Evolutionary conservation across 805 yeast genomes (phyloP), one percentile per base, ranked within the genome.

Genomic region (Saturnispora saitoi): DNA sequence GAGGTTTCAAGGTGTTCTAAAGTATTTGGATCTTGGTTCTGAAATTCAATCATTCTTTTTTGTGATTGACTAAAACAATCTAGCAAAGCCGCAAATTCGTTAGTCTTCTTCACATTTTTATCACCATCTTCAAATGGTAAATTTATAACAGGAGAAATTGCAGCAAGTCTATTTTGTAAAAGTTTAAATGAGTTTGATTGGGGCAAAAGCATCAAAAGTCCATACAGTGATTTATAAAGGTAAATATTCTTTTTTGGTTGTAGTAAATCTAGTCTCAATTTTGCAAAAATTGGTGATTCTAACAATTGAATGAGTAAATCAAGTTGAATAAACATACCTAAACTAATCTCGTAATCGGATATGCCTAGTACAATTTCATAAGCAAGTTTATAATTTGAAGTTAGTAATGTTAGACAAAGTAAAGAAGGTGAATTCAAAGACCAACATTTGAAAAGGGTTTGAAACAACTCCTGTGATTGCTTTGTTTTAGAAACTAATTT

Each of bases 261-360:
- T 42, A 93, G 69, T n/a, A 93, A 69, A 64, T 91, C 96, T 48
- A 93, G 69, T 50, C 99, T 76, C 54, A 90, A 72, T 57, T 85
- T 81, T 17, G 95, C 83, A 64, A 93, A 90, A 2, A 89, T 90
- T 1, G 97, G 98, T 2, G 95, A 83, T 64, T 93, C 99, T 14
- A 93, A 70, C 28, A 91, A 68, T 63, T 93, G 98, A 7, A 93
- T 95, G 37, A 93, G 70, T 28, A 89, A 77, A 67, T 93, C 99
- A 45, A 93, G 71, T 59, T 93, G 98, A 0, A 93, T 81, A 46
- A 93, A 72, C 34, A 87, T 75, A 51, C 80, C 83, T 36, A 89
- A 81, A 0, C 85, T 80, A 12, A 88, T 78, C 56, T 93, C 97
- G 66, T 79, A 78, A 50, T 87, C 86, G 1, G 87, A 90, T 54